Percentiles rank a stretch among this genome's conserved stretches.
These are phyloP conservation scores for Sodiomyces alkalinus DNA, from an alignment of 2,329 filamentous ascomycete species.

Conservation along the genomic window DNA sequence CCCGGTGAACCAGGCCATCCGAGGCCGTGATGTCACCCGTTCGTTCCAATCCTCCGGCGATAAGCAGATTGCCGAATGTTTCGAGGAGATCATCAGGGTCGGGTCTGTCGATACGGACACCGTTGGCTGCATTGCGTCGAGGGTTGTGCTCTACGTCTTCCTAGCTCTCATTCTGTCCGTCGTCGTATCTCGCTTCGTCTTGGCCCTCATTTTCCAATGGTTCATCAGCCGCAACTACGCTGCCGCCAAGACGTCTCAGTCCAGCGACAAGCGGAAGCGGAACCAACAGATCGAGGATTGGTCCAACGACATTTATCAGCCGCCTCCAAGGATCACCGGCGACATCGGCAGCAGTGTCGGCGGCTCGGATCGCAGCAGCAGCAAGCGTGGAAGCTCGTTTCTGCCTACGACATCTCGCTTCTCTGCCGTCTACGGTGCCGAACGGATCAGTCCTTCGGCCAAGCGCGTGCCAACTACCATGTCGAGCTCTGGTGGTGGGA, in stretches of 20 bases:
- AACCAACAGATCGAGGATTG: slow-evolving; percentile 94
- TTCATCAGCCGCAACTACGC: slow-evolving; percentile 80
- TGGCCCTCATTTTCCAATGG: slow-evolving; percentile 91
- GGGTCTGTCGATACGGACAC: slow-evolving; percentile 92
- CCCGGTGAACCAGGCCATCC: slow-evolving; percentile 44
- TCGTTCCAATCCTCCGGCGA: slow-evolving; percentile 66
- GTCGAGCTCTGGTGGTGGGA: slow-evolving; percentile 69
- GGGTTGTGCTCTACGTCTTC: slow-evolving; percentile 91
- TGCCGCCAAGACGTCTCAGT: slow-evolving; percentile 71
- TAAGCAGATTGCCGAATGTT: slow-evolving; percentile 71
- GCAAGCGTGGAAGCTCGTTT: slow-evolving; percentile 72
- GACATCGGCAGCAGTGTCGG: slow-evolving; percentile 53
- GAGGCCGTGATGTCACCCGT: slow-evolving; percentile 78
- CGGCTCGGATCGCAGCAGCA: slow-evolving; percentile 49
- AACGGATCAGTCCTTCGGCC: slow-evolving; percentile 30
- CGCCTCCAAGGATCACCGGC: slow-evolving; percentile 66
- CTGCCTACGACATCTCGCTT: slow-evolving; percentile 90
- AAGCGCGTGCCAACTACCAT: slow-evolving; percentile 69
- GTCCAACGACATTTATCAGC: slow-evolving; percentile 93
- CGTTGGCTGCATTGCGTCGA: slow-evolving; percentile 91
- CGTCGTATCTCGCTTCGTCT: slow-evolving; percentile 70
- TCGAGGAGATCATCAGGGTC: slow-evolving; percentile 89
- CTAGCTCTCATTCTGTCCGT: slow-evolving; percentile 84
- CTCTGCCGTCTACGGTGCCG: slow-evolving; percentile 73
- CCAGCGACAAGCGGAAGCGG: slow-evolving; percentile 65